Base-by-base conservation (phyloP, 768 basidiomycete species). In the Tulasnella sp. region DNA sequence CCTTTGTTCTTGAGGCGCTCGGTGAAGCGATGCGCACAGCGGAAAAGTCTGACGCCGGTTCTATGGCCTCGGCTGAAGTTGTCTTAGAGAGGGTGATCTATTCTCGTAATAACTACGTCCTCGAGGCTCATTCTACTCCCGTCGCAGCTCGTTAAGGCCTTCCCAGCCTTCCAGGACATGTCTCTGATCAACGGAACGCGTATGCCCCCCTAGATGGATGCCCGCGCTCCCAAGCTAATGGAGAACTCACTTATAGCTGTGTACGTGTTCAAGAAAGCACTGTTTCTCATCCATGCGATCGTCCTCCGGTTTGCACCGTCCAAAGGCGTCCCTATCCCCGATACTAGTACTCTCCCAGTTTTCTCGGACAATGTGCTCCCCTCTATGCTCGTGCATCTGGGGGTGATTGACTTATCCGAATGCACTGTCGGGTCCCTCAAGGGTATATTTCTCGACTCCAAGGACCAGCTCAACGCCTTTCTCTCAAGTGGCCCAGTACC, bases 261-360 rank as follows among this genome's bases (percentile, higher is more conserved):
- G 34, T 96, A 95, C 86, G 91, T 94, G 84, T 95, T 96, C 89
- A 96, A 96, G 86, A 97, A 96, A 84, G 95, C 93, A 2, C 87
- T 97, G 44, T 95, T 95, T 85, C 89, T 96, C 76, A 87, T 96
- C 76, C 91, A 94, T 82, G 92, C 91, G 37, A 86, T 96, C 76
- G 86, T 85, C 37, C 85, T 92, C 69, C 91, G 94, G 72, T 96
- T 96, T 86, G 89, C 90, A 75, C 93, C 92, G 3, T 85, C 85
- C 37, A 86, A 87, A 78, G 16, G 58, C 24, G 85, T 92, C 72
- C 94, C 94, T 12, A 20, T 80, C 41, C 75, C 78, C 24, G 42
- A 37, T 24, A 79, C 74, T 28, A 28, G 81, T 20, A 24, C 46
- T 50, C 78, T 81, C 14, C 81, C 81, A 46, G 87, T 93, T 60